phyloP scores from a whole-genome alignment of 192 early-diverging fungal genomes.

The Podila minutissima region DNA sequence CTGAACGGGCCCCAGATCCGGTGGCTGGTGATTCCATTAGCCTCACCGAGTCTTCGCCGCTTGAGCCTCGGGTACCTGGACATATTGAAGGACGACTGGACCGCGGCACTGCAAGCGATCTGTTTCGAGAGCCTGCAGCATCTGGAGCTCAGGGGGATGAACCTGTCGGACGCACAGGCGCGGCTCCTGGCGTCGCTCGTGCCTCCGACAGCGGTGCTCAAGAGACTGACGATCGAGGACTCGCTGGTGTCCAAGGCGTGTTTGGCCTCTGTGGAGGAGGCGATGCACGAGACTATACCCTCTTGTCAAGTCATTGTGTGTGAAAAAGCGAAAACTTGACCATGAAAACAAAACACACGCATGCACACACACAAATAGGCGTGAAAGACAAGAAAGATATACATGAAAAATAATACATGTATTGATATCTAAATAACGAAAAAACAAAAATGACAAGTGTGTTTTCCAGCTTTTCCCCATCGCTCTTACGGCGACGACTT shows the following conservation, averaged over 20 bases:
- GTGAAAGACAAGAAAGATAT: too few relatives aligned
- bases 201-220: neutral
- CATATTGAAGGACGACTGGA: constrained; percentile 1
- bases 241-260: neutral
- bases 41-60: neutral
- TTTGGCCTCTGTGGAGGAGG: neutral
- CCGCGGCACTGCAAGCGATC: neutral
- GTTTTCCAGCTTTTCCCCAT: neutral
- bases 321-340: neutral
- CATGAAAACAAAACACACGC: too few relatives aligned
- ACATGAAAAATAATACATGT: too few relatives aligned
- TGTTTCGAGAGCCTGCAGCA: neutral
- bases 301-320: neutral
- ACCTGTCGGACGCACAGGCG: neutral
- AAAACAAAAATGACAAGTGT: too few relatives aligned
- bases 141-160: neutral
- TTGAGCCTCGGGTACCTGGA: neutral
- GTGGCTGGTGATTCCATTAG: constrained; percentile 1
- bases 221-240: neutral
- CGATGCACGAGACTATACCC: neutral
- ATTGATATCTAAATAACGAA: too few relatives aligned
- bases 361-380: too few relatives aligned
- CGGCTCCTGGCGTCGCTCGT: neutral
- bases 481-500: constrained; percentile 7
- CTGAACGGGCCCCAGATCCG: neutral